A percentile compares a stretch with the other conserved stretches of the same genome.
Conservation (phyloP, 1,284 basidiomycete species). For the Irpex sp. region DNA sequence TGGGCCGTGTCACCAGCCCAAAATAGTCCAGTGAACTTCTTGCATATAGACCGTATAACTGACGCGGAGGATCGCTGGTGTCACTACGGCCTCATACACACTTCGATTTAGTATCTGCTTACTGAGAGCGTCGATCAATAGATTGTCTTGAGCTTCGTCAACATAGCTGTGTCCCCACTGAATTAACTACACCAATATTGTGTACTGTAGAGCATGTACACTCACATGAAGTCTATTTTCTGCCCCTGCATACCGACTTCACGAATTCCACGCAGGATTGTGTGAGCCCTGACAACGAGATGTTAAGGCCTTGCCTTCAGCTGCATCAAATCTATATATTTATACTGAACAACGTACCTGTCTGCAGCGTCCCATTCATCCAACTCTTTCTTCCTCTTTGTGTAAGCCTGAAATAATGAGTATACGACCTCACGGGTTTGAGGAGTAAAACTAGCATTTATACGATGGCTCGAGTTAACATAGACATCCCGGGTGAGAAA, state of each 20-base stretch:
- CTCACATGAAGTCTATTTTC: conserved; percentile 68
- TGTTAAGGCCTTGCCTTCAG: too few relatives aligned
- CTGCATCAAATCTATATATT: too few relatives aligned
- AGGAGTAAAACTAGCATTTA: conserved; percentile 61
- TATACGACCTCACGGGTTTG: conserved; percentile 57
- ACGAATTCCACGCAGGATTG: conserved; percentile 51
- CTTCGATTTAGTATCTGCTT: too few relatives aligned
- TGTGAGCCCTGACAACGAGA: conserved; percentile 64
- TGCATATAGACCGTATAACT: conserved; percentile 72
- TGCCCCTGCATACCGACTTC: conserved; percentile 43
- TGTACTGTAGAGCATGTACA: too few relatives aligned
- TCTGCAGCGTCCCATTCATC: conserved; percentile 71
- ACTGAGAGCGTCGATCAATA: conserved; percentile 74
- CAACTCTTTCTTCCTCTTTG: conserved; percentile 50
- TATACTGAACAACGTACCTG: conserved; percentile 49
- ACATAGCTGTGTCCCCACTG: conserved; percentile 56
- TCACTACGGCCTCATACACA: too few relatives aligned
- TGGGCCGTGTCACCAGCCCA: conserved; percentile 88
- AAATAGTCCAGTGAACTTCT: conserved; percentile 74
- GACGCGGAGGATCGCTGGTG: too few relatives aligned
- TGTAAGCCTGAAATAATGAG: conserved; percentile 63
- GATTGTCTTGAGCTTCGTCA: conserved; percentile 80
- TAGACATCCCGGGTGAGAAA: conserved; percentile 57
- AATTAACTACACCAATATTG: not conserved
- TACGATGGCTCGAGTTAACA: conserved; percentile 53